These are phyloP conservation scores for Rhynchospora pubera DNA, from an alignment of 176 grass and related monocot genomes.

Conservation along the genomic window DNA sequence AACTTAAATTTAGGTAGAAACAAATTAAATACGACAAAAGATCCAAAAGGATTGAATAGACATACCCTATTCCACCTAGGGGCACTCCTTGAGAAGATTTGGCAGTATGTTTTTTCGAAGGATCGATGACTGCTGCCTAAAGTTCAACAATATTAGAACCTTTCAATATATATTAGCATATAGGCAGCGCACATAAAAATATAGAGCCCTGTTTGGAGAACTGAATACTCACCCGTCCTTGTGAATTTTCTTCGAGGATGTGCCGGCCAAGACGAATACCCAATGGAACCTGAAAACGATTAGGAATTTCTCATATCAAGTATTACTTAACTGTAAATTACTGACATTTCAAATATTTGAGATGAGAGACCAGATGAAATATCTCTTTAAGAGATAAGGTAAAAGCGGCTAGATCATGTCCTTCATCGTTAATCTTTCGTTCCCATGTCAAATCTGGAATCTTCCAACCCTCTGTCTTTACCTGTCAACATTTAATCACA, in stretches of 20 bases:
- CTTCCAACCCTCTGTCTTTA: constrained; percentile 32
- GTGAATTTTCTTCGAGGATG: constrained; percentile 75
- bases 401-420: constrained; percentile 44
- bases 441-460: constrained; percentile 67
- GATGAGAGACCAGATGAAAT: constrained; percentile 43
- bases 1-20: neutral
- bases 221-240: constrained; percentile 61
- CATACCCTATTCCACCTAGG: constrained; percentile 95
- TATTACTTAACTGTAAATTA: neutral
- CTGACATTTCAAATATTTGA: constrained; percentile 20
- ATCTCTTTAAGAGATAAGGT: constrained; percentile 56
- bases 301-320: neutral
- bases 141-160: constrained; percentile 1
- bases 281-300: constrained; percentile 49
- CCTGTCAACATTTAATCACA: constrained; percentile 31
- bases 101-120: constrained; percentile 56
- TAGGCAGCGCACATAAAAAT: neutral
- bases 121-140: constrained; percentile 82
- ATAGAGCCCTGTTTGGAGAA: neutral
- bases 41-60: constrained; percentile 14
- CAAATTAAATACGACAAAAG: neutral
- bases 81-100: constrained; percentile 80
- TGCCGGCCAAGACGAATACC: constrained; percentile 70
- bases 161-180: neutral
- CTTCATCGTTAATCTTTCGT: constrained; percentile 43